Percentiles rank a stretch among this genome's conserved stretches.
These are phyloP conservation scores for Aspergillus ostianus DNA, from an alignment of 495 filamentous ascomycete species.

Conservation along the genomic window DNA sequence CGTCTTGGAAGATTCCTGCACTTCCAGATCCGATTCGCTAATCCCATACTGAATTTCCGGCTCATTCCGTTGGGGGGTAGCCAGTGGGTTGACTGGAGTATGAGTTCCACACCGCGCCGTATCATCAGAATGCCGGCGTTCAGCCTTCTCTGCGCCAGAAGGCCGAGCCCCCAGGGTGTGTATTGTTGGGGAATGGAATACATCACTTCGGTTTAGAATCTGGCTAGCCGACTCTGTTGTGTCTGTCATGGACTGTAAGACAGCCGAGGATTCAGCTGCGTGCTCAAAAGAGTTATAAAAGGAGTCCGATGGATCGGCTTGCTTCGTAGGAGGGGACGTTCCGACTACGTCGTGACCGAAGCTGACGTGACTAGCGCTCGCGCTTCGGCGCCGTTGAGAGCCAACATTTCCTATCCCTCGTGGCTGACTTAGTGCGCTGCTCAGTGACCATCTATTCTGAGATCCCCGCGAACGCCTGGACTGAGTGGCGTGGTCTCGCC, in stretches of 20 bases:
- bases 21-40: constrained; percentile 24
- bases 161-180: constrained; percentile 35
- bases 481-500: constrained; percentile 19
- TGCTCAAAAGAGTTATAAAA: constrained; percentile 69
- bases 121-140: constrained; percentile 41
- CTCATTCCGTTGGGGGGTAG: constrained; percentile 7
- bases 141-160: constrained; percentile 25
- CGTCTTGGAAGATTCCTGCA: constrained; percentile 22
- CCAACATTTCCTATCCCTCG: constrained; percentile 19
- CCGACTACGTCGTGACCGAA: constrained; percentile 28
- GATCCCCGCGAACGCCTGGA: constrained; percentile 21
- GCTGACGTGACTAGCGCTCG: constrained; percentile 53
- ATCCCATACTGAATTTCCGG: constrained; percentile 17
- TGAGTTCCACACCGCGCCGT: constrained; percentile 35
- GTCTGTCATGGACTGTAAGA: constrained; percentile 71
- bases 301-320: constrained; percentile 72
- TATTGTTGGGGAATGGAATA: constrained; percentile 85
- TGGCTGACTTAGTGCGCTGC: constrained; percentile 21
- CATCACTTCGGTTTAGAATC: constrained; percentile 80
- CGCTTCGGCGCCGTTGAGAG: constrained; percentile 48
- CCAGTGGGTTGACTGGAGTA: constrained; percentile 14
- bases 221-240: constrained; percentile 80
- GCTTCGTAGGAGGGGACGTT: constrained; percentile 47
- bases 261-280: constrained; percentile 65
- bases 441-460: constrained; percentile 33